Percentiles rank a stretch among this genome's conserved stretches.
These are phyloP conservation scores for Avicennia marina DNA, from an alignment of 257 asterid species.

Conservation along the genomic window DNA sequence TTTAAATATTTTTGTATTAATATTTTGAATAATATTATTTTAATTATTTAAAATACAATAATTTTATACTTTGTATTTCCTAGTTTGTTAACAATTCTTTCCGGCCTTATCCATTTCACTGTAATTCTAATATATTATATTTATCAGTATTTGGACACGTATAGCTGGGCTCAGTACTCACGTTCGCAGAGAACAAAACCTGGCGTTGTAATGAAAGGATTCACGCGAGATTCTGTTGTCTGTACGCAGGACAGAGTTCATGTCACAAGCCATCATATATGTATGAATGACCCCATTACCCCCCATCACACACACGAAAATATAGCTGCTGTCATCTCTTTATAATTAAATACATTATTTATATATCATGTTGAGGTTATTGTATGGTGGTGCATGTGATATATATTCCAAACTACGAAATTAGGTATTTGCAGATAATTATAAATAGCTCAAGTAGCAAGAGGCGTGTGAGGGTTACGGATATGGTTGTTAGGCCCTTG, in stretches of 20 bases:
- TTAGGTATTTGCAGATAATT: not conserved
- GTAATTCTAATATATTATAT: too few species aligned
- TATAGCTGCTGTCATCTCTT: not conserved
- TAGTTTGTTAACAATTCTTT: too few species aligned
- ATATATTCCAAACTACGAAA: not conserved
- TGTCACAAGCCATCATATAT: conserved; percentile 7
- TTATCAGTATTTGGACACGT: not conserved
- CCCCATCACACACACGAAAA: not conserved
- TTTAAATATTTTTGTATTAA: too few species aligned
- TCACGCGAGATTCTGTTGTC: conserved; percentile 20
- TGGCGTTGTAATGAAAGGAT: conserved; percentile 35
- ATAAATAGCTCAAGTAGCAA: not conserved
- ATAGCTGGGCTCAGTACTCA: too few species aligned
- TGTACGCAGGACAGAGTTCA: conserved; percentile 19
- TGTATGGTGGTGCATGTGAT: too few species aligned
- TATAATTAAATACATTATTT: not conserved
- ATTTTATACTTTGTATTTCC: too few species aligned
- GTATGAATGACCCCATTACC: not conserved
- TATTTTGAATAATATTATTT: too few species aligned
- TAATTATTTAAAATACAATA: too few species aligned
- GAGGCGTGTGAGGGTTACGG: conserved; percentile 9
- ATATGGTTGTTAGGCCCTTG: not conserved
- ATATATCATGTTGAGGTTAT: too few species aligned
- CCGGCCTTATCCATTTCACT: too few species aligned
- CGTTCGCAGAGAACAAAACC: conserved; percentile 37